A percentile compares a stretch with the other conserved stretches of the same genome.
Conservation (phyloP, 352 stramenopile genomes). For the Globisporangium middletonii region DNA sequence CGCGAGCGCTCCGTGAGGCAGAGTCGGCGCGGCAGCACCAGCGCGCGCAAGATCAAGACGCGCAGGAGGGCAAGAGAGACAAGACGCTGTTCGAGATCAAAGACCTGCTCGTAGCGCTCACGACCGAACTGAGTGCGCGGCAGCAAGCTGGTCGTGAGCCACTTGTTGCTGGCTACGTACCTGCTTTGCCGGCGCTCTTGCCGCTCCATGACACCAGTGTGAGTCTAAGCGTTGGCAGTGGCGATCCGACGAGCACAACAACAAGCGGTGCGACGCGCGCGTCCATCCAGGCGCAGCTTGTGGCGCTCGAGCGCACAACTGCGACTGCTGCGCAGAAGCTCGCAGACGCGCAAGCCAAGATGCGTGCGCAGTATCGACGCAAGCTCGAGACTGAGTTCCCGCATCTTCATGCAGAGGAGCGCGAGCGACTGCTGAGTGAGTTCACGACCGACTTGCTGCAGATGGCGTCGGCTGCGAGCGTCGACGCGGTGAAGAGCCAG, state of each 20-base stretch:
- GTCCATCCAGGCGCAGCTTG: neutral
- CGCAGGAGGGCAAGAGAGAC: conserved; percentile 17
- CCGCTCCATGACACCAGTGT: no score
- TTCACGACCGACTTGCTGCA: conserved; percentile 42
- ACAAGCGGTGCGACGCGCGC: no score
- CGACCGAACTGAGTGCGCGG: conserved; percentile 16
- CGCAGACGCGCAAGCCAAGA: conserved; percentile 18
- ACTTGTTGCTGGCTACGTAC: neutral
- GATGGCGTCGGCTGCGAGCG: conserved; percentile 35
- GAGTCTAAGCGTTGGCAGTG: no score
- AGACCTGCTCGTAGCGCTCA: conserved; percentile 34
- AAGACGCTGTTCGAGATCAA: conserved; percentile 58
- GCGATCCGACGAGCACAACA: no score
- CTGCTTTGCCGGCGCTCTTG: neutral
- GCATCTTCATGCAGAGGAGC: conserved; percentile 36
- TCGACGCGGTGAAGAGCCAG: conserved; percentile 43
- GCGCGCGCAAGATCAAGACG: neutral
- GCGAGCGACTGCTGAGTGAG: conserved; percentile 40
- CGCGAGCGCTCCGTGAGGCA: neutral
- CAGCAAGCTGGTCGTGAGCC: neutral
- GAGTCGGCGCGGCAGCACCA: neutral
- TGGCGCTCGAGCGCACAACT: neutral
- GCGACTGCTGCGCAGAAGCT: neutral
- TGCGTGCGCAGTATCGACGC: conserved; percentile 32
- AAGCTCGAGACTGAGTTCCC: conserved; percentile 37